Evolutionary conservation across 306 rosid genomes (phyloP).

Genomic region (Erythrophleum fordii): DNA sequence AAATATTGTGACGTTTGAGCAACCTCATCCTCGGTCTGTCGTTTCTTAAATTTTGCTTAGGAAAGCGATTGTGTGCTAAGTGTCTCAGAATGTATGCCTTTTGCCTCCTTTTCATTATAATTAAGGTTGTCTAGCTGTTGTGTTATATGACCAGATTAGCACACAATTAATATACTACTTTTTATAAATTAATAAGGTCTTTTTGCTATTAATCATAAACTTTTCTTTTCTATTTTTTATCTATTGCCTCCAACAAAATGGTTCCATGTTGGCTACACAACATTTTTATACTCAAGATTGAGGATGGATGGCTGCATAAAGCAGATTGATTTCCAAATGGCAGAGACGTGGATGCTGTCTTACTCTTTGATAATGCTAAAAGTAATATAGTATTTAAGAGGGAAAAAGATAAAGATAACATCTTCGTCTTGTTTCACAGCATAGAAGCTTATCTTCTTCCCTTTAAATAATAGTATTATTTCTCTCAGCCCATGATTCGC

Average conservation of each 20-base stretch:
- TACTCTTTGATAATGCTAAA: neutral
- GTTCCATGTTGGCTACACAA: conserved; percentile 16
- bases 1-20: neutral
- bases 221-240: neutral
- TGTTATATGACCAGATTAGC: neutral
- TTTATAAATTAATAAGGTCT: neutral
- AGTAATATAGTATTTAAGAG: neutral
- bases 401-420: conserved; percentile 3
- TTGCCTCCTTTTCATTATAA: neutral
- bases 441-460: conserved; percentile 33
- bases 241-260: neutral
- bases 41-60: neutral
- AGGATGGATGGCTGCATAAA: neutral
- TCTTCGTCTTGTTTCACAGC: neutral
- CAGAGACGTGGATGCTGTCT: conserved; percentile 24
- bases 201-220: neutral
- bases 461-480: conserved; percentile 17
- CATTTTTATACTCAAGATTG: neutral
- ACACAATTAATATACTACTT: neutral
- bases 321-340: neutral
- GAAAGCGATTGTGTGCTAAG: neutral
- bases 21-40: neutral
- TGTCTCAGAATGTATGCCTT: neutral
- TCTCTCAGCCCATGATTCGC: conserved; percentile 23
- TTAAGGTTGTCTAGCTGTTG: neutral